Conservation (phyloP, 306 rosid genomes). For the Prosopis cineraria region DNA sequence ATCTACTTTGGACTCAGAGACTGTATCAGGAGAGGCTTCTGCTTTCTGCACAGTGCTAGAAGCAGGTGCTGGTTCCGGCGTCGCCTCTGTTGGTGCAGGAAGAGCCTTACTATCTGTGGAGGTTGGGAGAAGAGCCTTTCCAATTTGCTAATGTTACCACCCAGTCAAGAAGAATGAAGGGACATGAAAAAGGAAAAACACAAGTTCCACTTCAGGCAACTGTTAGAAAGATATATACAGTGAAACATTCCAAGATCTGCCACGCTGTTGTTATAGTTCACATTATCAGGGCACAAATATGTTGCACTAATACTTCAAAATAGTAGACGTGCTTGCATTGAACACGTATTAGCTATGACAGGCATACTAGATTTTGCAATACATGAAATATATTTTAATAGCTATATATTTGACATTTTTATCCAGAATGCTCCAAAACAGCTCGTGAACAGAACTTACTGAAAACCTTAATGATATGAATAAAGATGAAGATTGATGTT, state of each 20-base stretch:
- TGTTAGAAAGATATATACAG: background rate
- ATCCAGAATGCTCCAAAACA: background rate
- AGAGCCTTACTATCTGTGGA: conserved; percentile 59
- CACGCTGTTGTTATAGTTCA: background rate
- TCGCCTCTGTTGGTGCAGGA: conserved; percentile 58
- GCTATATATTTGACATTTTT: background rate
- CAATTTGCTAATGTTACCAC: conserved; percentile 68
- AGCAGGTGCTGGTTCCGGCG: conserved; percentile 51
- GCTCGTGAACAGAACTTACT: background rate
- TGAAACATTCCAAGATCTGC: conserved; percentile 5
- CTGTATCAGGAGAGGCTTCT: conserved; percentile 45
- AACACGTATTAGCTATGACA: background rate
- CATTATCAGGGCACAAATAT: too few species aligned
- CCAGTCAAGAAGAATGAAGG: conserved; percentile 26
- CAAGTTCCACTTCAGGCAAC: background rate
- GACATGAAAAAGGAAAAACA: background rate
- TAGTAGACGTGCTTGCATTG: background rate
- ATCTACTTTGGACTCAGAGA: conserved; percentile 42
- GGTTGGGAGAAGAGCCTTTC: conserved; percentile 78
- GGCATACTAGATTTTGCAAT: background rate
- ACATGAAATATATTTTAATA: background rate
- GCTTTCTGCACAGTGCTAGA: conserved; percentile 46
- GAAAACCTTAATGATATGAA: background rate
- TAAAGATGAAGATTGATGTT: background rate
- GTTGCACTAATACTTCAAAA: background rate